Percentiles rank a stretch among this genome's conserved stretches.
These are phyloP conservation scores for Allium fistulosum DNA, from an alignment of 106 monocot species.

Conservation along the genomic window DNA sequence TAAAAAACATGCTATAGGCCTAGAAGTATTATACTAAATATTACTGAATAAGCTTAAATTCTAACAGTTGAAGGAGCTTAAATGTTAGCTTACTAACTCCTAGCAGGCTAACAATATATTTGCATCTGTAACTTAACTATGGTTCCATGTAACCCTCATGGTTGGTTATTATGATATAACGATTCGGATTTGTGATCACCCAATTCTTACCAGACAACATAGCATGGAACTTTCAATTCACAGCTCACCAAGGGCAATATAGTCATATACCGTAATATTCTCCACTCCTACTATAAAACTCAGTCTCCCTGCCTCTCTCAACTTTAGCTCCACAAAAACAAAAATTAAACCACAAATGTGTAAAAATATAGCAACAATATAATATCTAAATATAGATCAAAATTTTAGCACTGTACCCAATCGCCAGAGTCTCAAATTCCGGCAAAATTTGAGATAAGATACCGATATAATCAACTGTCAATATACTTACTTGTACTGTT, in stretches of 20 bases:
- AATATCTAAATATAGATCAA: not conserved
- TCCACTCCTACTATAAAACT: slow-evolving; percentile 7
- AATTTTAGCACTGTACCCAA: not conserved
- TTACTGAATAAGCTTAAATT: no score
- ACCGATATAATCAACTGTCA: not conserved
- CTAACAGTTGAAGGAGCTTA: no score
- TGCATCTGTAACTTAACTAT: no score
- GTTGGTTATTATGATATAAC: no score
- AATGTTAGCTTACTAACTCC: no score
- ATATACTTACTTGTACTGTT: not conserved
- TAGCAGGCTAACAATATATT: no score
- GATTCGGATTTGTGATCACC: no score
- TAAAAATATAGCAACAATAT: not conserved
- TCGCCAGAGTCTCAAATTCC: slow-evolving; percentile 2
- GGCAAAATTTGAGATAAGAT: not conserved
- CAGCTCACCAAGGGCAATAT: slow-evolving; percentile 3
- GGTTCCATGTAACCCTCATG: no score
- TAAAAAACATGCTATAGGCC: no score
- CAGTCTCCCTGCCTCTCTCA: slow-evolving; percentile 5
- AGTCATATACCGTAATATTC: not conserved
- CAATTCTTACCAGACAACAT: slow-evolving; percentile 1
- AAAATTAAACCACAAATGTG: not conserved
- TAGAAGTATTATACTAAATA: no score
- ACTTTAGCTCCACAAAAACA: slow-evolving; percentile 8
- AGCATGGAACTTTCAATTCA: not conserved